Conservation (phyloP, 2,329 filamentous ascomycete species). For the Xylariaceae sp. region DNA sequence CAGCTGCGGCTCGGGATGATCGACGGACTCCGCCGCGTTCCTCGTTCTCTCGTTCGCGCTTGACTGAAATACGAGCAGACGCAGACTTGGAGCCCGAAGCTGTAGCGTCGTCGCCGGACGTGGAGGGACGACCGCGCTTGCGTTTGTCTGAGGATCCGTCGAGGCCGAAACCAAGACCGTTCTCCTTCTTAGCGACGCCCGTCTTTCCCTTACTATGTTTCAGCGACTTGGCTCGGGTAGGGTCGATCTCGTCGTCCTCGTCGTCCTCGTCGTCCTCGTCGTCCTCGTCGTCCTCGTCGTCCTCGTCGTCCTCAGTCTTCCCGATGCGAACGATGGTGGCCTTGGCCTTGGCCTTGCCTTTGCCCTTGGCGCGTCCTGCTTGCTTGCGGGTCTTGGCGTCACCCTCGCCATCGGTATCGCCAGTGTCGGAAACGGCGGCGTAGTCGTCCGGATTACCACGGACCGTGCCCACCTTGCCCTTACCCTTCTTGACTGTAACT, state of each 20-base stretch:
- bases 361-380: neutral
- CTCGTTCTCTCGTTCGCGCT: slow-evolving; percentile 5
- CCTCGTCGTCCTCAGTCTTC: neutral
- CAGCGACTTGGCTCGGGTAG: neutral
- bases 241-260: neutral
- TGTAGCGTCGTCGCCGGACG: neutral
- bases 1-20: slow-evolving; percentile 17
- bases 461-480: too few species aligned
- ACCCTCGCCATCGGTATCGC: neutral
- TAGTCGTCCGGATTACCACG: too few species aligned
- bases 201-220: neutral
- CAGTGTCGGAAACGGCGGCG: too few species aligned
- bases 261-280: neutral
- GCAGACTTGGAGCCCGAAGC: neutral
- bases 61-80: neutral
- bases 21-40: slow-evolving; percentile 3
- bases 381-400: neutral
- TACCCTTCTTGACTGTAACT: too few species aligned
- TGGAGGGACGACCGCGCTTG: neutral
- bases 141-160: neutral
- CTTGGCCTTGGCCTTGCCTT: neutral
- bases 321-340: neutral
- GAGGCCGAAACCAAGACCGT: neutral
- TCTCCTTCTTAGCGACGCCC: neutral
- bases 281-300: neutral